Base-by-base conservation (phyloP, 441 rosid genomes). In the Eruca vesicaria region DNA sequence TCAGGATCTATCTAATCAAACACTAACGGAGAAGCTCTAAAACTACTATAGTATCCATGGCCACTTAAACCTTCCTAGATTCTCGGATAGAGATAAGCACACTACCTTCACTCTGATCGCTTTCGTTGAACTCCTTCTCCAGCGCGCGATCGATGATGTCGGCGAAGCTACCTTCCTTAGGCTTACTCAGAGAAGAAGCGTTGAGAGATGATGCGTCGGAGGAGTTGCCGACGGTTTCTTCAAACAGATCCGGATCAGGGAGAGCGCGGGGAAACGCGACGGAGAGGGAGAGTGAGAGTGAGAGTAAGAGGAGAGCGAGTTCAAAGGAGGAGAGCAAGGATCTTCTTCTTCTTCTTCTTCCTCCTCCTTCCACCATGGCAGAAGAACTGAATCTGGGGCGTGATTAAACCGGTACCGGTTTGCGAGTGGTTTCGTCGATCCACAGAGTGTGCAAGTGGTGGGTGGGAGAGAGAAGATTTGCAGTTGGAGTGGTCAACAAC, bases 121-220 rank as follows among this genome's bases (percentile, higher is more conserved):
- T 89, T 78, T 94, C 97, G 63, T 86, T 85, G 83, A 92, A 94
- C 87, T 94, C 98, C 69, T 92, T 89, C 77, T 88, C 95, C 50
- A 94, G 87, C 66, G 98, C 98, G 55, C 98, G 92, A 89, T 92
- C 97, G 76, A 94, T 88, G 79, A 94, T 92, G 79, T 86, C 90
- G 33, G 94, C 97, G 75, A 94, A 90, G 81, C 89, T 90, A 63
- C 87, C 95, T 82, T 90, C 91, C 78, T 81, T 88, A 68, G 90
- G 84, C 61, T 84, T 82, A 64, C 74, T 57, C 12, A 82, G 64
- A 21, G 88, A 62, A 63, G 81, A 78, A 68, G 45, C 66, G 35
- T 78, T 73, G 33, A 73, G 31, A 55, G 62, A 61, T 4, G 62
- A 61, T 4, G 72, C 78, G 45, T 74, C 77, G 69, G 81, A 73